phyloP scores from a whole-genome alignment of 495 filamentous ascomycete genomes.

The Poronia punctata region DNA sequence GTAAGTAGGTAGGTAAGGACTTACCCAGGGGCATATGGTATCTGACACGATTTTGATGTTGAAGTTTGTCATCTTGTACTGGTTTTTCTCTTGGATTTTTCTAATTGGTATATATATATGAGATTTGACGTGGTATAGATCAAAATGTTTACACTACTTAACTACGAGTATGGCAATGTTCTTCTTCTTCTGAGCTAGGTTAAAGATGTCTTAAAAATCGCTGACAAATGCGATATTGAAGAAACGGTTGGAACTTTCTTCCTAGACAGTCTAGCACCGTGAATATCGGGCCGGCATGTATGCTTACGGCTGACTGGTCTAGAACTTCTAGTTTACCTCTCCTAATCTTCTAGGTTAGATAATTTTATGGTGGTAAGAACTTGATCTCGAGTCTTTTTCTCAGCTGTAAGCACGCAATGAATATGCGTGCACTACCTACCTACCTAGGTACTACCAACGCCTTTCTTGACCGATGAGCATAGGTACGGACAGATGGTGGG shows the following conservation, averaged over 20 bases:
- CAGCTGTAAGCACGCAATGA: no score
- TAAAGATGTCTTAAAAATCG: not conserved
- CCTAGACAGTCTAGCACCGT: no score
- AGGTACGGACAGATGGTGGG: no score
- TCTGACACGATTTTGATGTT: conserved; percentile 65
- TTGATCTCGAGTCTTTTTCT: no score
- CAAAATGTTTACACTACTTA: not conserved
- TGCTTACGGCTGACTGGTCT: not conserved
- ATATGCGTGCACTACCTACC: no score
- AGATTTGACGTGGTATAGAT: not conserved
- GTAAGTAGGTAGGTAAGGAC: conserved; percentile 9
- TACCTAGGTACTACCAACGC: no score
- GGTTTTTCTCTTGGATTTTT: not conserved
- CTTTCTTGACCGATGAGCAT: no score
- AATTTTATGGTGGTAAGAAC: no score
- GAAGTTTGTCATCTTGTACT: conserved; percentile 62
- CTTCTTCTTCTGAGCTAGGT: not conserved
- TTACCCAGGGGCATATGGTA: conserved; percentile 68
- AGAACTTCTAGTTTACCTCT: no score
- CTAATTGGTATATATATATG: not conserved
- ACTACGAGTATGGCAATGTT: no score
- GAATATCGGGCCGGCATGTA: conserved; percentile 2
- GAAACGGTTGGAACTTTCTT: no score
- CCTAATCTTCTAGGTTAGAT: no score
- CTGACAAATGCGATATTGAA: conserved; percentile 2